Conservation (phyloP, 2,329 filamentous ascomycete species). For the Berkeleyomyces basicola region DNA sequence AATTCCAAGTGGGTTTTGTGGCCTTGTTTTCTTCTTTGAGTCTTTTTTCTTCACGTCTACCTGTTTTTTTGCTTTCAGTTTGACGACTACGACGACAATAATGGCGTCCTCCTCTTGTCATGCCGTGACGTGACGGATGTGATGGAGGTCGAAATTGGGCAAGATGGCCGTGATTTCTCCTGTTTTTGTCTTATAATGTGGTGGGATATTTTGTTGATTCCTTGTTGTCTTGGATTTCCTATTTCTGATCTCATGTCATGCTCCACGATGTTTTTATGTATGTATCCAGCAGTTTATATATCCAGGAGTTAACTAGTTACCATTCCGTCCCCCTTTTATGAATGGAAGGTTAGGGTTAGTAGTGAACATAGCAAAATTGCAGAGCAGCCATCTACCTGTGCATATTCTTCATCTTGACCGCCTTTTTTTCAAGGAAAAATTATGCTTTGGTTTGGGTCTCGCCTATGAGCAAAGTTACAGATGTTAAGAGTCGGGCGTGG, state of each 20-base stretch:
- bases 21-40: constrained; percentile 1
- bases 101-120: neutral
- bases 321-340: no score
- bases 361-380: no score
- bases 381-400: no score
- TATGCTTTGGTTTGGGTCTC: neutral
- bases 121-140: neutral
- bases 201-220: neutral
- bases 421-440: neutral
- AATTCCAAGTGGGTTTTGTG: neutral
- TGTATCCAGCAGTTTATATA: neutral
- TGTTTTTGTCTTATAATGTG: neutral
- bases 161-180: neutral
- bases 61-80: constrained; percentile 4
- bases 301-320: neutral
- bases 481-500: no score
- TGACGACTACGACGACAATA: neutral
- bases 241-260: neutral
- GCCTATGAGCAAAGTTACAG: neutral
- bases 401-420: neutral
- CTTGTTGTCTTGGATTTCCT: neutral
- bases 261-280: neutral
- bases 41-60: neutral
- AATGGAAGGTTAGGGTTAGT: neutral
- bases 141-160: neutral